Base-by-base conservation (phyloP, 495 filamentous ascomycete species). In the Evansstolkia leycettana region DNA sequence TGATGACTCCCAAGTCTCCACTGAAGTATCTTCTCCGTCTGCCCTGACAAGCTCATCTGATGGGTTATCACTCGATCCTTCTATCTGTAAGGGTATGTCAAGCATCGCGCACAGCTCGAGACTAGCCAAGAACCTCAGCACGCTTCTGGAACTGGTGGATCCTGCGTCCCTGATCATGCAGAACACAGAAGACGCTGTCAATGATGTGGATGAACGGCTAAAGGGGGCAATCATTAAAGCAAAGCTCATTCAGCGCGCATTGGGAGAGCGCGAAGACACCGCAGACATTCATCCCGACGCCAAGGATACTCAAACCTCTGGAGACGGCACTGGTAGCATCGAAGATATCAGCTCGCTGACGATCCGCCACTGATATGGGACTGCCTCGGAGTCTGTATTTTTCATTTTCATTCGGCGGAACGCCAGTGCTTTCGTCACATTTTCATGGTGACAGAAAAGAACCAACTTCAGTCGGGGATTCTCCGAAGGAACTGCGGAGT, bases 161-260 rank as follows among this genome's bases (percentile, higher is more conserved):
- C 78, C 82, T 0, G 76, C 73, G n/a, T 88, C 74, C 11, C 52
- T 94, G 8, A 75, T 76, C 5, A 83, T 76, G 19, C 62, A 74
- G 31, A 95, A 95, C 47, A 79, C 69, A 1, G 87, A 94, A 44
- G 84, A 88, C 29, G 76, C 81, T 4, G 82, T 94, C 13, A 75
- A 78, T 16, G 84, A 89, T 46, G 82, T 87, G 40, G 86, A 95
- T 43, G 84, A 90, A 51, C 67, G 87, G 23, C 43, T 90, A 34
- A 85, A 81, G 58, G 71, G 80, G 42, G 87, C 85, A 7, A 62
- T 77, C 34, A 74, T 76, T n/a, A 89, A 89, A 50, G 68, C 70
- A 1, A 89, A 83, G 53, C 70, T 95, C 31, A 80, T 94, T 29
- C 81, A 87, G 57, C 73, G 73, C 27, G 65, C 80, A 16, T 59